Percentiles rank a stretch among this genome's conserved stretches.
These are phyloP conservation scores for Abrus pulchellus DNA, from an alignment of 306 rosid species.

Conservation along the genomic window DNA sequence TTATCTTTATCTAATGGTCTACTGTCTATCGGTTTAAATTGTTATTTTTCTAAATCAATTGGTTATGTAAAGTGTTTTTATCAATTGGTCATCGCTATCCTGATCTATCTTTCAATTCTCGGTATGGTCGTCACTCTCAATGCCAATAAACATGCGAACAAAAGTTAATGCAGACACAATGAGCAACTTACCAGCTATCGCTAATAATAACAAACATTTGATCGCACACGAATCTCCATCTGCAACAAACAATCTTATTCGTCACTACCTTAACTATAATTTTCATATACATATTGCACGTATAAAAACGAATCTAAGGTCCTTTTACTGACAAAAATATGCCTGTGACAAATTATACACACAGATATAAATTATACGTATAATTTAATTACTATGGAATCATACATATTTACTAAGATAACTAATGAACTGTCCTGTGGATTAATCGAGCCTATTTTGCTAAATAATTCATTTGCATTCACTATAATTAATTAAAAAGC, in stretches of 20 bases:
- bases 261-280: neutral
- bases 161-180: neutral
- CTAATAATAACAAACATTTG: constrained; percentile 43
- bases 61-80: neutral
- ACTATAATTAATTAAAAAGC: neutral
- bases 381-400: neutral
- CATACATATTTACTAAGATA: neutral
- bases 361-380: too few species aligned
- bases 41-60: constrained; percentile 33
- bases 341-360: neutral
- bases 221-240: constrained; percentile 42
- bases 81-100: neutral
- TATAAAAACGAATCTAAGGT: neutral
- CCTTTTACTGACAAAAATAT: constrained; percentile 15
- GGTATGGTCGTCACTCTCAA: constrained; percentile 2
- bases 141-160: constrained; percentile 30
- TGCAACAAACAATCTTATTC: constrained; percentile 12
- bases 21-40: neutral
- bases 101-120: neutral
- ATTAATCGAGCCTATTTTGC: neutral
- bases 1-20: neutral
- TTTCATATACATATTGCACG: neutral
- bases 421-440: neutral
- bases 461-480: neutral
- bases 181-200: constrained; percentile 3